Conservation (phyloP, 2,329 filamentous ascomycete species). For the Paraphoma sp. region DNA sequence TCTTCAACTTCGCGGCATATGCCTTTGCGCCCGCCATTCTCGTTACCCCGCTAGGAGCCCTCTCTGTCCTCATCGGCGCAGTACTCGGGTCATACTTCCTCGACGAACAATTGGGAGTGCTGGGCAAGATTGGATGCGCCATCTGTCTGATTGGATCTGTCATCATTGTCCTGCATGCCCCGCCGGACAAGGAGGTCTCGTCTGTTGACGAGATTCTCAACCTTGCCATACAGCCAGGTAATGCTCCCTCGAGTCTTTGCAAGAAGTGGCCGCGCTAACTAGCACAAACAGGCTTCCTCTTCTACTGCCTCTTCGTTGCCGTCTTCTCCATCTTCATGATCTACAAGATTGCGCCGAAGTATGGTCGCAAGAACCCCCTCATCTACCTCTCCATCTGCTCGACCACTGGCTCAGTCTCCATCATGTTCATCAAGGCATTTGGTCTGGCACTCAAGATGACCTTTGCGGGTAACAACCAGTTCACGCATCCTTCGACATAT, state of each 20-base stretch:
- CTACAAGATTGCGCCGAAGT: slow-evolving; percentile 85
- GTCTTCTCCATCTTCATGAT: slow-evolving; percentile 94
- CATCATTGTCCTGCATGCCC: slow-evolving; percentile 96
- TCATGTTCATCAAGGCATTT: slow-evolving; percentile 99
- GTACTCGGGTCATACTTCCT: slow-evolving; percentile 95
- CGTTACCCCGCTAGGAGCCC: slow-evolving; percentile 90
- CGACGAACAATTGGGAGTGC: slow-evolving; percentile 83
- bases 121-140: slow-evolving; percentile 94
- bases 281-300: slow-evolving; percentile 73
- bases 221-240: slow-evolving; percentile 91
- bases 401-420: slow-evolving; percentile 93
- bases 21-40: slow-evolving; percentile 98
- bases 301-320: slow-evolving; percentile 82
- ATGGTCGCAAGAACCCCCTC: slow-evolving; percentile 94
- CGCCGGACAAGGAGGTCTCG: slow-evolving; percentile 87
- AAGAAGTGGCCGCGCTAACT: slow-evolving; percentile 15
- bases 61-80: slow-evolving; percentile 93
- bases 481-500: slow-evolving; percentile 92
- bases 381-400: slow-evolving; percentile 98
- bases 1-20: slow-evolving; percentile 98
- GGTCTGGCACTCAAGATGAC: slow-evolving; percentile 97
- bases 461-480: slow-evolving; percentile 91
- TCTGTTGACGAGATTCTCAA: slow-evolving; percentile 91
- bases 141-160: slow-evolving; percentile 95
- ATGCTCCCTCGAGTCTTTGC: slow-evolving; percentile 38